Base-by-base conservation (phyloP, 805 yeast species). In the Starmera caribaea region DNA sequence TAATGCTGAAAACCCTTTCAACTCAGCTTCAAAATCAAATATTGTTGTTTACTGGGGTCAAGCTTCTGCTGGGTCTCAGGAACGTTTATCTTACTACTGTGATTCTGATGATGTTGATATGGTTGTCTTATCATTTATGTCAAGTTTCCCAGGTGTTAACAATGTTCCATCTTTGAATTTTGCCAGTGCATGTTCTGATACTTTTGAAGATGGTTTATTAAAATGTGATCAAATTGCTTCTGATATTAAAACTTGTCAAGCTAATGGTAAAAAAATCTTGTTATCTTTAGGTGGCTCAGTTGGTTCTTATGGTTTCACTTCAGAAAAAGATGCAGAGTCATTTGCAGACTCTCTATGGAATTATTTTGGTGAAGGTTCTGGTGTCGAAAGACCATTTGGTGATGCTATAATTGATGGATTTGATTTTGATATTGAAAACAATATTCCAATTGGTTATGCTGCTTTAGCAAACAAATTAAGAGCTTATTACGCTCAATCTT, bases 31-130 rank as follows among this genome's bases (percentile, higher is more conserved):
- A 30, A 66, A 71, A 36, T 53, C 68, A 28, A 82, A 84, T 47
- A 74, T 86, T 31, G 96, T 81, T 16, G 68, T 83, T 8, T 87
- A 87, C 62, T 87, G 96, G 96, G 96, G 96, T 39, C 95, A 87
- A 61, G 74, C 75, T 50, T 76, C 90, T 13, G 79, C 73, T n/a
- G 85, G 85, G 8, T 54, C 68, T 10, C 79, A 74, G 49, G 61
- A 63, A 41, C 45, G 55, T 2, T 42, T 65, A 27, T 56, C 66
- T 43, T 60, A 67, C 36, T 85, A 85, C 65, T 87, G 96, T 68
- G 65, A 68, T 42, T 68, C 76, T 38, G 73, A 75, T 40, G 70
- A 76, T 36, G 87, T 84, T 21, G 95, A 85, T 50, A 76, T 84
- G 39, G 66, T 81, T 41, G 54, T 88, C 11, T 54, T 88, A 29